phyloP scores from a whole-genome alignment of 2,329 filamentous ascomycete species.

The Exophiala bonariae region DNA sequence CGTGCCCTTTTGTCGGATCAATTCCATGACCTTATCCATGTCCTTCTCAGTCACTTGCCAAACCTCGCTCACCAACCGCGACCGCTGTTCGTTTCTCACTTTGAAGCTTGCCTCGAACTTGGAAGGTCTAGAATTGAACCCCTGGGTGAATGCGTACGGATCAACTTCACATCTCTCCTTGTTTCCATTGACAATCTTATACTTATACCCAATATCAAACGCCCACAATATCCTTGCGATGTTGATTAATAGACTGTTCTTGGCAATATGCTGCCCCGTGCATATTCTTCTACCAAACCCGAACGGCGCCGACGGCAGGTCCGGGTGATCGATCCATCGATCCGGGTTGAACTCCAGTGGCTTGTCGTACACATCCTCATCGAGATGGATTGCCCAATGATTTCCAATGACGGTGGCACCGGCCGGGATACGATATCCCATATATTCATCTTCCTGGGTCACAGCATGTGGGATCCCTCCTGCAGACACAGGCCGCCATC shows the following conservation, averaged over 20 bases:
- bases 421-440: slow-evolving; percentile 50
- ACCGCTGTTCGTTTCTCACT: no score
- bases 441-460: slow-evolving; percentile 50
- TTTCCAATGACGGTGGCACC: slow-evolving; percentile 49
- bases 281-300: slow-evolving; percentile 56
- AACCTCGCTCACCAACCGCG: no score
- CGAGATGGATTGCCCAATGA: slow-evolving; percentile 46
- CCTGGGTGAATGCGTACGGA: slow-evolving; percentile 37
- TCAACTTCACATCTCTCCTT: slow-evolving; percentile 37
- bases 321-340: slow-evolving; percentile 30
- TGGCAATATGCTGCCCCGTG: slow-evolving; percentile 36
- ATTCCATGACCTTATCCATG: no score
- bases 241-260: slow-evolving; percentile 49
- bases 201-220: slow-evolving; percentile 15
- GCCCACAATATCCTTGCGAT: slow-evolving; percentile 50
- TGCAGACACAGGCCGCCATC: slow-evolving; percentile 40
- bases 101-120: neutral
- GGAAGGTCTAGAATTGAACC: slow-evolving; percentile 24
- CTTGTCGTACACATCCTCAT: slow-evolving; percentile 40
- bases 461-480: slow-evolving; percentile 38
- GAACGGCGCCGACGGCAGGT: slow-evolving; percentile 52
- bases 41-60: no score
- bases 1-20: no score
- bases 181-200: neutral
- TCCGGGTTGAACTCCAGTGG: slow-evolving; percentile 42